A percentile compares a stretch with the other conserved stretches of the same genome.
These are phyloP conservation scores for Psidium friedrichsthalianum DNA, from an alignment of 345 rosid species.

Conservation along the genomic window DNA sequence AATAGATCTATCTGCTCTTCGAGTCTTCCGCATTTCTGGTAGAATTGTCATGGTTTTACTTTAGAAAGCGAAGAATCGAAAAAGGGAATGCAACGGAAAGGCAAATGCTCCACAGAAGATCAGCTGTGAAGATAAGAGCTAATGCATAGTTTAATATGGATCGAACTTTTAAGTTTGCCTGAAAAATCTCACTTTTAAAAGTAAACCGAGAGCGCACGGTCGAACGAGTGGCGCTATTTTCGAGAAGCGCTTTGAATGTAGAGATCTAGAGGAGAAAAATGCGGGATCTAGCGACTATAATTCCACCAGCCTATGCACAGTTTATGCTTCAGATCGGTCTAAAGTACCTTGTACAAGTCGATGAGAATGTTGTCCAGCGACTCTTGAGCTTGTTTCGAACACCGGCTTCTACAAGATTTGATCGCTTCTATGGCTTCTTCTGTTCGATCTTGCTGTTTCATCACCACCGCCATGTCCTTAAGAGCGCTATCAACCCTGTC, in stretches of 20 bases:
- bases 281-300: background rate
- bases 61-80: background rate
- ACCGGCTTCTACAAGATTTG: conserved; percentile 55
- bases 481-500: conserved; percentile 90
- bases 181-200: background rate
- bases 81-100: background rate
- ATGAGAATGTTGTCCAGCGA: conserved; percentile 90
- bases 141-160: background rate
- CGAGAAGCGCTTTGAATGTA: background rate
- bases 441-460: conserved; percentile 73
- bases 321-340: background rate
- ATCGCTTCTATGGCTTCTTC: conserved; percentile 85
- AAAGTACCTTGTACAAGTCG: conserved; percentile 77
- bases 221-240: background rate
- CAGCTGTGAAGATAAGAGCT: background rate
- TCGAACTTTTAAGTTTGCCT: background rate
- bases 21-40: conserved; percentile 81
- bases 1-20: conserved; percentile 73
- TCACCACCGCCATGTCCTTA: conserved; percentile 84
- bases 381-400: conserved; percentile 83
- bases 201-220: background rate
- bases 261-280: background rate
- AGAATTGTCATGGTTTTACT: background rate
- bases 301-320: background rate
- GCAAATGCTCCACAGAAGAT: background rate